Conservation (phyloP, 2,329 filamentous ascomycete species). For the Fusarium metavorans region DNA sequence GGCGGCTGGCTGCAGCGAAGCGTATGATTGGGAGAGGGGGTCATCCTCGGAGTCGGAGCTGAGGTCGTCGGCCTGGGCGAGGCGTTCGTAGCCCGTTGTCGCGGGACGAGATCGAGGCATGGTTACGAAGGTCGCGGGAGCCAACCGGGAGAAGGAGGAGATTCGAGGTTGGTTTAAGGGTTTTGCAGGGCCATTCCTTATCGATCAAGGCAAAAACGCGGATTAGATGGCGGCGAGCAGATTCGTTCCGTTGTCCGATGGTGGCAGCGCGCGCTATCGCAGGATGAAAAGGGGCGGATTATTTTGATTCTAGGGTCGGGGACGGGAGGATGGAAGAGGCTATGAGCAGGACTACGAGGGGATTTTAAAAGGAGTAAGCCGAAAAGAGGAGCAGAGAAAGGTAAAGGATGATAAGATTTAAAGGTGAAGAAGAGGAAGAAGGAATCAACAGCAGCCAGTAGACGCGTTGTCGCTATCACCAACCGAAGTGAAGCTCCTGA, state of each 20-base stretch:
- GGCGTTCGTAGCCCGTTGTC: constrained; percentile 86
- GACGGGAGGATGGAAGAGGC: background rate
- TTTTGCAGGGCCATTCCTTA: constrained; percentile 34
- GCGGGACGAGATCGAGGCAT: constrained; percentile 78
- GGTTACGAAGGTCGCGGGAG: constrained; percentile 9
- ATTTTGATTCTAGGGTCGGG: background rate
- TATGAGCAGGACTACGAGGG: constrained; percentile 13
- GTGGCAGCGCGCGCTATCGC: constrained; percentile 14
- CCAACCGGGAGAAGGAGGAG: constrained; percentile 1
- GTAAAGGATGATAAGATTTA: constrained; percentile 5
- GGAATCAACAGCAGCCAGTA: background rate
- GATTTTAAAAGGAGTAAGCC: constrained; percentile 10
- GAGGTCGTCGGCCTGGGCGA: constrained; percentile 83
- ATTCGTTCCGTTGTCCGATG: constrained; percentile 14
- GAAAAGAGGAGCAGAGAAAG: constrained; percentile 10
- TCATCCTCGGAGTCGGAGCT: constrained; percentile 79
- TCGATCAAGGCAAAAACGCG: background rate
- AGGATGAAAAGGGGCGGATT: constrained; percentile 17
- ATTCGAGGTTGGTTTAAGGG: constrained; percentile 13
- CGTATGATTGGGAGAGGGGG: constrained; percentile 64
- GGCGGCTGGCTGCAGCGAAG: constrained; percentile 68
- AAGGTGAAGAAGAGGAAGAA: constrained; percentile 8
- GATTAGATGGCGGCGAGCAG: background rate
- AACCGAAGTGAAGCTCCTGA: constrained; percentile 25
- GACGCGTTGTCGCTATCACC: constrained; percentile 1